phyloP scores from a whole-genome alignment of 2,329 filamentous ascomycete genomes.

The Hypoxylon sp. region DNA sequence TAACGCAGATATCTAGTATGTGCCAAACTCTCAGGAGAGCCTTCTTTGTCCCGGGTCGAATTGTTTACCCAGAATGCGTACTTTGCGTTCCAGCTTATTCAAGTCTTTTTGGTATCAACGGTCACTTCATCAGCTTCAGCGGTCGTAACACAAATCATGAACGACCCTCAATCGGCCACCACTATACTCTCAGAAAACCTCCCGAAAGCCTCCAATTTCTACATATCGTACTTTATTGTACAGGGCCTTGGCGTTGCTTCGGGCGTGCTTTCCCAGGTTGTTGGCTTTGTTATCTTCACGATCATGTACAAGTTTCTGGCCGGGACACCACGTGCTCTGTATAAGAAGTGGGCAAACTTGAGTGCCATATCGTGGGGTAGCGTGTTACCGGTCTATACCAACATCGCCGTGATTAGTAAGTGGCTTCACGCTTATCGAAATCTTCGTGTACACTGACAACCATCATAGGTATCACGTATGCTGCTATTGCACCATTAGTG shows the following conservation, averaged over 20 bases:
- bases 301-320: slow-evolving; percentile 80
- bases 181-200: slow-evolving; percentile 77
- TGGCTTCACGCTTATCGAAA: slow-evolving; percentile 30
- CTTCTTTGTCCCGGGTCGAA: slow-evolving; percentile 83
- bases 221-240: slow-evolving; percentile 93
- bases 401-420: slow-evolving; percentile 82
- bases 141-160: slow-evolving; percentile 71
- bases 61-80: slow-evolving; percentile 91
- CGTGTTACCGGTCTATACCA: slow-evolving; percentile 83
- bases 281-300: slow-evolving; percentile 79
- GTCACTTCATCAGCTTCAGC: slow-evolving; percentile 83
- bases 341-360: slow-evolving; percentile 80
- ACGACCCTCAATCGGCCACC: slow-evolving; percentile 72
- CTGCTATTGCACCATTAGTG: slow-evolving; percentile 86
- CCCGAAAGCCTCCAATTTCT: slow-evolving; percentile 91
- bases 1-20: slow-evolving; percentile 64
- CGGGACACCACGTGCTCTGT: slow-evolving; percentile 83
- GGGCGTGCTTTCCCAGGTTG: slow-evolving; percentile 76
- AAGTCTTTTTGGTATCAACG: slow-evolving; percentile 91
- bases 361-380: slow-evolving; percentile 86
- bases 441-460: slow-evolving; percentile 36
- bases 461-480: slow-evolving; percentile 79
- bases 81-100: slow-evolving; percentile 90
- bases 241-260: slow-evolving; percentile 87
- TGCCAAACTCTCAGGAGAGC: slow-evolving; percentile 83